A percentile compares a stretch with the other conserved stretches of the same genome.
phyloP scores from a whole-genome alignment of 2,329 filamentous ascomycete species.

The Zelopaecilomyces penicillatus region DNA sequence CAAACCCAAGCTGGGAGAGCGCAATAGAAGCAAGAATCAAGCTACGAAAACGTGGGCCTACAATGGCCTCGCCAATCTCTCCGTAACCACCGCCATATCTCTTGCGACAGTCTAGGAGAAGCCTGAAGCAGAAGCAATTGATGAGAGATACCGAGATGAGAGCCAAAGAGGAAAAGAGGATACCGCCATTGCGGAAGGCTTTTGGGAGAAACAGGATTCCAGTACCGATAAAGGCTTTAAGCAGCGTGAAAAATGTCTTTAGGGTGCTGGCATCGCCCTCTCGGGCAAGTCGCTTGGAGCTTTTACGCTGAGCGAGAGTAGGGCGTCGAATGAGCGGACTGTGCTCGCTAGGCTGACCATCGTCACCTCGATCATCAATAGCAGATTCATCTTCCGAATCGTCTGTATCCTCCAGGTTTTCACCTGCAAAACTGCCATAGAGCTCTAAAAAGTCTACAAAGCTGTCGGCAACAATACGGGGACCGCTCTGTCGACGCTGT shows the following conservation, averaged over 20 bases:
- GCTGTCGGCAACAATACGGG: slow-evolving; percentile 52
- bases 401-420: slow-evolving; percentile 49
- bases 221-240: slow-evolving; percentile 73
- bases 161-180: slow-evolving; percentile 64
- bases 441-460: slow-evolving; percentile 70
- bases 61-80: slow-evolving; percentile 60
- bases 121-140: slow-evolving; percentile 63
- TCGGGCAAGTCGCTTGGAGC: slow-evolving; percentile 32
- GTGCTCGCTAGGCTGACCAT: slow-evolving; percentile 37
- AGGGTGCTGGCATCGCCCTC: slow-evolving; percentile 58
- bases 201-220: slow-evolving; percentile 78
- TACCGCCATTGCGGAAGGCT: slow-evolving; percentile 69
- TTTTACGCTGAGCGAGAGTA: slow-evolving; percentile 43
- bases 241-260: slow-evolving; percentile 69
- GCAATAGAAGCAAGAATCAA: slow-evolving; percentile 63
- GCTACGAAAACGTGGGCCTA: slow-evolving; percentile 52
- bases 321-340: slow-evolving; percentile 41
- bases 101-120: slow-evolving; percentile 59
- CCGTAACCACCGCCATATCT: slow-evolving; percentile 63
- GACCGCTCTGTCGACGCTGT: slow-evolving; percentile 28
- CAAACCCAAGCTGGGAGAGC: slow-evolving; percentile 69
- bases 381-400: slow-evolving; percentile 49
- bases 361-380: slow-evolving; percentile 37
- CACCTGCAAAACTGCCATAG: slow-evolving; percentile 69
- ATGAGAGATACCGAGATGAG: slow-evolving; percentile 57